phyloP scores from a whole-genome alignment of 129 eudicot species.

The Arctium lappa region DNA sequence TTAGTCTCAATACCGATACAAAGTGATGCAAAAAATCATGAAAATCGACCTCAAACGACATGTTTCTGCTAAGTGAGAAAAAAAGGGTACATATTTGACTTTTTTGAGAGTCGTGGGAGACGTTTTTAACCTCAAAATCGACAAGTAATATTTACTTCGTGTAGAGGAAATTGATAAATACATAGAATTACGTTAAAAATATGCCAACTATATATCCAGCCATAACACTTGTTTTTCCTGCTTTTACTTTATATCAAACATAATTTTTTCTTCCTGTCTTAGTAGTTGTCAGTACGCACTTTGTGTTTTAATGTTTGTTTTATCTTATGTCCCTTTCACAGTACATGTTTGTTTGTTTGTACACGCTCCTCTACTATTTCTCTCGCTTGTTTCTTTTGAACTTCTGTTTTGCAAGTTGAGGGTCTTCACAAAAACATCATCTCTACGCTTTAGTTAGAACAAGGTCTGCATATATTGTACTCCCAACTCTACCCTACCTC shows the following conservation, averaged over 20 bases:
- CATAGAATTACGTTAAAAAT: neutral
- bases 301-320: no score
- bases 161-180: neutral
- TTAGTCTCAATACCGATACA: constrained; percentile 22
- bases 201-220: neutral
- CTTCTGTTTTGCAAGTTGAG: no score
- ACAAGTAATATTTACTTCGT: neutral
- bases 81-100: neutral
- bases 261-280: no score
- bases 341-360: no score
- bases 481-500: no score
- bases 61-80: neutral
- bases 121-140: neutral
- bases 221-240: neutral
- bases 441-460: no score
- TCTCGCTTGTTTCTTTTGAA: no score
- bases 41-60: neutral
- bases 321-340: no score
- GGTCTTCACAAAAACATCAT: no score
- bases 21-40: neutral
- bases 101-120: neutral
- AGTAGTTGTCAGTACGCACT: no score
- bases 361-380: no score
- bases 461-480: no score
- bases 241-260: neutral